Evolutionary conservation across 495 filamentous ascomycete genomes (phyloP), one percentile per base, ranked within the genome.

Genomic region (Daldinia concentrica): DNA sequence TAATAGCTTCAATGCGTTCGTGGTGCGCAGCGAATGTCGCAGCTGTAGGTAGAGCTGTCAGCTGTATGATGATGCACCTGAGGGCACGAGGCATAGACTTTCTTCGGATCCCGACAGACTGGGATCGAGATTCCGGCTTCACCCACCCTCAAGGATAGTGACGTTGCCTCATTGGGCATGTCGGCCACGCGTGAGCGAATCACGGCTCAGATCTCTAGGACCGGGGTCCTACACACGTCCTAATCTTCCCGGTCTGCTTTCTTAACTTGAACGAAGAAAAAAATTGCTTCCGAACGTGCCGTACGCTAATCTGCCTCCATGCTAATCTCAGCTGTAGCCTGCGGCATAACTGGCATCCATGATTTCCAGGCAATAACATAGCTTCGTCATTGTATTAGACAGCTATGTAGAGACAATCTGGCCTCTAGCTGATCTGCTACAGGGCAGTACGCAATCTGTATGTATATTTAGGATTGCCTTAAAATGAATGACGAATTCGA

Each of bases 41-140:
- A 68, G 57, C 15, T 41, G n/a, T 27, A 43, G 15, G 36, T 60
- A 71, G 34, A 48, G 22, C 37, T 61, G 43, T 66, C 26, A 48
- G 22, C 37, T 61, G 43, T 66, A 66, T 62, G 58, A 62, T 58
- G 58, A 67, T 66, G 63, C 51, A 62, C 58, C 39, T 66, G 19
- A 30, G 58, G 24, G 19, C 14, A 39, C n/a, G 58, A 51, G 41
- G 26, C 41, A 11, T 19, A 34, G 57, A 54, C 50, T 14, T 12
- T 55, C 37, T 15, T 65, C 59, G 43, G 12, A 69, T 66, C 56
- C 71, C 71, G 71, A 69, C 66, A 73, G 58, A 51, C 71, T 73
- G 71, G 71, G 71, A 69, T 73, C 29, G 50, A 62, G 61, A 61
- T 73, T 73, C 71, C 71, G 71, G 58, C 61, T 69, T 73, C 34